phyloP scores from a whole-genome alignment of 208 protist genomes.

The Naegleria fowleri region DNA sequence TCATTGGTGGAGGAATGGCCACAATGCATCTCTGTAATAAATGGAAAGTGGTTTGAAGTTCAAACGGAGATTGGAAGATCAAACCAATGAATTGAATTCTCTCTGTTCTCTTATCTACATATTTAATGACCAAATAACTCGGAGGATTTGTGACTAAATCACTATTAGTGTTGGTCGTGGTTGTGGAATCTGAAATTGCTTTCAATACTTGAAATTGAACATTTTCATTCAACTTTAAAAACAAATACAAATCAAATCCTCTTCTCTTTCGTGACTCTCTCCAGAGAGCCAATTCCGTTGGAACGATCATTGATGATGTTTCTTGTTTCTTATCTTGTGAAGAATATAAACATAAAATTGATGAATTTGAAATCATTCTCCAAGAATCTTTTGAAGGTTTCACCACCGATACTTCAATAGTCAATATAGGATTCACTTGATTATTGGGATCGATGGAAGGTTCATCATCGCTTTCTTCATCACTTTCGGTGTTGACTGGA shows the following conservation, averaged over 20 bases:
- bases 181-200: not conserved
- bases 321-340: not conserved
- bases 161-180: too few relatives aligned
- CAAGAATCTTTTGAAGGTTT: not conserved
- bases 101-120: not conserved
- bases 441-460: too few relatives aligned
- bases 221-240: not conserved
- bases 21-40: not conserved
- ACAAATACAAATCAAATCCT: not conserved
- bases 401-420: not conserved
- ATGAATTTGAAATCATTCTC: not conserved
- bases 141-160: not conserved
- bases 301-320: not conserved
- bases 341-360: not conserved
- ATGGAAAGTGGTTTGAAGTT: not conserved
- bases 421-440: not conserved
- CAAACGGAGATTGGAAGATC: not conserved
- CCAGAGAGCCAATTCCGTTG: not conserved
- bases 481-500: not conserved
- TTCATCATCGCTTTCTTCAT: not conserved
- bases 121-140: not conserved
- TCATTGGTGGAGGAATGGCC: not conserved
- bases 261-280: not conserved
- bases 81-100: not conserved
- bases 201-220: not conserved